Conservation (phyloP, 2,329 filamentous ascomycete genomes). For the Colletotrichum sp. region DNA sequence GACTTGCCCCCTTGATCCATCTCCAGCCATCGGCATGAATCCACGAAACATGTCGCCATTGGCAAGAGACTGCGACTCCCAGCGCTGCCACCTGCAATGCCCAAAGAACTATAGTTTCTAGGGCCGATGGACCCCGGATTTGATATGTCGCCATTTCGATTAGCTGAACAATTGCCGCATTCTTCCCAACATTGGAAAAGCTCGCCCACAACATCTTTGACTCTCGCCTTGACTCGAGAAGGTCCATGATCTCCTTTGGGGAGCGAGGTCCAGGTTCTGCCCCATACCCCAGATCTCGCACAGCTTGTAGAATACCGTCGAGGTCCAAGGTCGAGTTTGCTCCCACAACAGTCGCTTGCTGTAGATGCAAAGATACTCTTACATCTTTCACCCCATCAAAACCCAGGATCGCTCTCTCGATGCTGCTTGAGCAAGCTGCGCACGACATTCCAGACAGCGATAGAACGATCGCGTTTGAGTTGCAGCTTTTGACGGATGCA, state of each 20-base stretch:
- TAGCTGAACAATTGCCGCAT: not conserved
- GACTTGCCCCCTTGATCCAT: not conserved
- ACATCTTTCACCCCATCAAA: not conserved
- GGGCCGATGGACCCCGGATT: not conserved
- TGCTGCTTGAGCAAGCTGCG: not conserved
- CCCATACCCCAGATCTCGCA: not conserved
- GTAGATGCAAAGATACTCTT: not conserved
- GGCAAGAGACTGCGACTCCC: not conserved
- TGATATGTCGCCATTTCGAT: not conserved
- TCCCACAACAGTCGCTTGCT: not conserved
- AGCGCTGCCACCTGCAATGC: not conserved
- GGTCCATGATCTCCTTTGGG: not conserved
- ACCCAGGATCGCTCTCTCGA: not conserved
- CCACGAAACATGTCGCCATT: not conserved
- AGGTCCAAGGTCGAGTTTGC: not conserved
- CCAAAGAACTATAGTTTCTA: not conserved
- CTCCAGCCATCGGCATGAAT: not conserved
- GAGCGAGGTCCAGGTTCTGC: not conserved
- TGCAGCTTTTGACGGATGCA: not conserved
- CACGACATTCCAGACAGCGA: not conserved
- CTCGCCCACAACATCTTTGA: not conserved
- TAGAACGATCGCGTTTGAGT: not conserved
- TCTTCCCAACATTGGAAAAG: not conserved
- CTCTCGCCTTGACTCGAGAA: not conserved
- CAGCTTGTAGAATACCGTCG: not conserved